phyloP scores from a whole-genome alignment of 768 basidiomycete genomes.

The Omphalotus guepiniiformis region DNA sequence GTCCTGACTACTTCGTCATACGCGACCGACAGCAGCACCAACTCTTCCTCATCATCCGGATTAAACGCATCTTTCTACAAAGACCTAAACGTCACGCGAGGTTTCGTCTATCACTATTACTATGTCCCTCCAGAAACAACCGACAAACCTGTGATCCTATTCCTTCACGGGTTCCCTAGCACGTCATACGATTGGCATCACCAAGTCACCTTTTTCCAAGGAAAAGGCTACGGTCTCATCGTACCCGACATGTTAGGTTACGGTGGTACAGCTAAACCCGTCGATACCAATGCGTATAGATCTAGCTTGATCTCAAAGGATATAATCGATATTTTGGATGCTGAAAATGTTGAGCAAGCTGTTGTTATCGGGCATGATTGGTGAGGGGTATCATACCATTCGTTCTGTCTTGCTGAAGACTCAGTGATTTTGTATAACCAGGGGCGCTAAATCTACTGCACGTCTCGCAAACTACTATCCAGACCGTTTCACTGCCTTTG shows the following conservation, averaged over 20 bases:
- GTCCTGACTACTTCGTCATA: too few species aligned
- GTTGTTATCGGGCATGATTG: slow-evolving; percentile 40
- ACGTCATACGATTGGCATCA: slow-evolving; percentile 39
- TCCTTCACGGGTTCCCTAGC: slow-evolving; percentile 43
- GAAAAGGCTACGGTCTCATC: slow-evolving; percentile 38
- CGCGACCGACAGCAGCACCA: too few species aligned
- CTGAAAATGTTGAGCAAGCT: slow-evolving; percentile 25
- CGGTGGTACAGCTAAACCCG: slow-evolving; percentile 28
- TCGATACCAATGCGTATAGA: slow-evolving; percentile 20
- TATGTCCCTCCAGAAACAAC: slow-evolving; percentile 7
- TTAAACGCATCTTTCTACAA: slow-evolving; percentile 14
- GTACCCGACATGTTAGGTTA: slow-evolving; percentile 46
- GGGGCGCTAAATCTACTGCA: slow-evolving; percentile 31
- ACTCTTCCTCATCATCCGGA: too few species aligned
- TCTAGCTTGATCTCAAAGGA: slow-evolving; percentile 26
- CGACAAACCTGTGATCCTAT: slow-evolving; percentile 31
- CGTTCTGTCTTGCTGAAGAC: background rate
- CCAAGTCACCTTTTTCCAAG: slow-evolving; percentile 32
- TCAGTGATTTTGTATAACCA: slow-evolving; percentile 10
- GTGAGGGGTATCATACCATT: slow-evolving; percentile 11
- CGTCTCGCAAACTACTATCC: slow-evolving; percentile 32
- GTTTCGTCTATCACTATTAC: slow-evolving; percentile 19
- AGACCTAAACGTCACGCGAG: slow-evolving; percentile 14
- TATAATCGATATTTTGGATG: slow-evolving; percentile 34
- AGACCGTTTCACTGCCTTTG: slow-evolving; percentile 36